phyloP scores from a whole-genome alignment of 2,329 filamentous ascomycete genomes.

The Talaromyces sp. region DNA sequence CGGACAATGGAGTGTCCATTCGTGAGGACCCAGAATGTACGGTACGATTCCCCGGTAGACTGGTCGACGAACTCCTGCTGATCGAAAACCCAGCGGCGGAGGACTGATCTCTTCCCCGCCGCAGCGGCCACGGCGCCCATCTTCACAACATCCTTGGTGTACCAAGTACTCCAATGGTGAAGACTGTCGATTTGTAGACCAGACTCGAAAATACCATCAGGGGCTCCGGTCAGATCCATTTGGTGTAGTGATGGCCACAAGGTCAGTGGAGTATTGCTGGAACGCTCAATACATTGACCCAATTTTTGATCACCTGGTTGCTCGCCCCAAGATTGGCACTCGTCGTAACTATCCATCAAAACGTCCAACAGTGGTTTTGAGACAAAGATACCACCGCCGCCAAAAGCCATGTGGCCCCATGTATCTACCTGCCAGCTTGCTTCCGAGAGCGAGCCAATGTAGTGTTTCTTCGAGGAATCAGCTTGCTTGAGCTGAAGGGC shows the following conservation, averaged over 20 bases:
- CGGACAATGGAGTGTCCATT: constrained; percentile 44
- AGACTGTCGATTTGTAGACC: constrained; percentile 42
- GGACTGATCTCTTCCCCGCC: constrained; percentile 40
- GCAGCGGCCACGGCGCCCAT: constrained; percentile 42
- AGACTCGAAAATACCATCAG: constrained; percentile 44
- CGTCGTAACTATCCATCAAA: constrained; percentile 38
- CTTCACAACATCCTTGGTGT: constrained; percentile 43
- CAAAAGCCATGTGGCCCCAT: constrained; percentile 44
- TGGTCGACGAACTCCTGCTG: constrained; percentile 37
- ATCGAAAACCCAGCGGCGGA: constrained; percentile 45
- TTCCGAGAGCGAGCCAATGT: constrained; percentile 43
- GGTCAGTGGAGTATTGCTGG: constrained; percentile 38
- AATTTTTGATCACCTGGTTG: constrained; percentile 45
- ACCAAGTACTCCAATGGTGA: constrained; percentile 46
- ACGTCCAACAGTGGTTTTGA: constrained; percentile 40
- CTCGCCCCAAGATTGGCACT: constrained; percentile 42
- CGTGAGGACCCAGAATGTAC: constrained; percentile 43
- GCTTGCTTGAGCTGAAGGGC: constrained; percentile 39
- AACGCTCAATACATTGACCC: constrained; percentile 42
- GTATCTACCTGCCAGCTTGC: constrained; percentile 44
- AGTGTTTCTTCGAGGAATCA: constrained; percentile 40
- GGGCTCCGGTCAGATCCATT: constrained; percentile 43
- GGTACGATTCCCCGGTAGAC: constrained; percentile 32
- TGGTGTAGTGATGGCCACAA: constrained; percentile 43
- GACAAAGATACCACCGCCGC: constrained; percentile 44